These are phyloP conservation scores for Castanea mollissima DNA, from an alignment of 306 rosid species.

Conservation along the genomic window DNA sequence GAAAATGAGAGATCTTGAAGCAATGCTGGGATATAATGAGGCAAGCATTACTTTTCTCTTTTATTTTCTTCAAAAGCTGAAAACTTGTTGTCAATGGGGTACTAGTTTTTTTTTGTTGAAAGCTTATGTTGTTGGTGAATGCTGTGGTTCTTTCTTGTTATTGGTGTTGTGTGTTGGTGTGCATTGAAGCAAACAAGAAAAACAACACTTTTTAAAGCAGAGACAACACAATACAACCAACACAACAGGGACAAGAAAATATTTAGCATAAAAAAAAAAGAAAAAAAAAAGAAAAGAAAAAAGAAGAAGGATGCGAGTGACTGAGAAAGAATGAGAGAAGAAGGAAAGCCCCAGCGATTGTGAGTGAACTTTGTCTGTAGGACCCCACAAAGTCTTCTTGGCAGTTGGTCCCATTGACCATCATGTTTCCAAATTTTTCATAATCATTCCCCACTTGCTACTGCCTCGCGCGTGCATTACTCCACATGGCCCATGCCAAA, in stretches of 20 bases:
- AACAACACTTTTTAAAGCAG: background rate
- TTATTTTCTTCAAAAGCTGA: slow-evolving; percentile 4
- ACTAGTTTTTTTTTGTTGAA: background rate
- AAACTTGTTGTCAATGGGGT: background rate
- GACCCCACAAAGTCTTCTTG: slow-evolving; percentile 27
- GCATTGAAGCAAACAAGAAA: background rate
- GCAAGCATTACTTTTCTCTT: slow-evolving; percentile 20
- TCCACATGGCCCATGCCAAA: background rate
- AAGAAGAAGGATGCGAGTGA: background rate
- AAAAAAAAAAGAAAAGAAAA: too few species aligned
- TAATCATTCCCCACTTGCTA: background rate
- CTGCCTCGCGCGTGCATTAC: slow-evolving; percentile 25
- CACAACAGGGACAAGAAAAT: background rate
- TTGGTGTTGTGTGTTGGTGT: background rate
- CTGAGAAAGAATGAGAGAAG: background rate
- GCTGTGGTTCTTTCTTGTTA: background rate
- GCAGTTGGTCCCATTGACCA: slow-evolving; percentile 45
- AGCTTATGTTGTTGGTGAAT: background rate
- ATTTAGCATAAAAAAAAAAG: too few species aligned
- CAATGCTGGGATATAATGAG: slow-evolving; percentile 12
- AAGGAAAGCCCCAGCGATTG: background rate
- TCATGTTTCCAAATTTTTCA: slow-evolving; percentile 22
- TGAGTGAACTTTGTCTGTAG: slow-evolving; percentile 28
- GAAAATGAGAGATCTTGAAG: slow-evolving; percentile 41
- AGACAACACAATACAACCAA: background rate